Base-by-base conservation (phyloP, 805 yeast genomes). In the Wickerhamiella cacticola region DNA sequence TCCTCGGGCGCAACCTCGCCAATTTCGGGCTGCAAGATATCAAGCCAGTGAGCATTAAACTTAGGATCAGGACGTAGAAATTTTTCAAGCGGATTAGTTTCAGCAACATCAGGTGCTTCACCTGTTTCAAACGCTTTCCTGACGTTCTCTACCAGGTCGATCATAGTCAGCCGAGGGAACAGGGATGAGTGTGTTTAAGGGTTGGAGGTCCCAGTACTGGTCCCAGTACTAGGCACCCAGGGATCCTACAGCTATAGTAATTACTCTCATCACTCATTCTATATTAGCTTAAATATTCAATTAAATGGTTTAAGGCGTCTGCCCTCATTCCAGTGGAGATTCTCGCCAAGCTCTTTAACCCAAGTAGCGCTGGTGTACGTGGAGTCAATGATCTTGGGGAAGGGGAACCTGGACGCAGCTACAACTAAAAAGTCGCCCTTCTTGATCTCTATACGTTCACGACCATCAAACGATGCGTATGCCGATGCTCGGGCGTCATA, bases 401-500 rank as follows among this genome's bases (percentile, higher is more conserved):
- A 92, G 19, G 96, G 94, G 65, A 75, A 89, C 24, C 87, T 84
- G 41, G 92, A 79, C 0, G 96, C 96, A 34, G 78, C 76, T 13
- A 92, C 75, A 0, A 87, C 76, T 28, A 92, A 83, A 57, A 84
- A 87, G 61, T 86, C 92, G 7, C 97, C 96, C 48, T 76, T 78
- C 28, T 68, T 64, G 41, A 92, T 66, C 61, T 92, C 95, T 3
- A 86, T 80, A 36, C 97, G 69, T 19, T 79, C 78, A 55, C 92
- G 79, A 10, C 98, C 98, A 64, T 92, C 98, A 61, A 92, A 92
- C 1, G 96, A 80, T 1, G 94, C 94, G 94, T 95, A 92, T 0
- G 97, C 96, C 0, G 95, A 84, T 4, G 92, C 78, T 46, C 98
- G 68, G 38, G 95, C 80, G 49, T 72, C 74, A 47, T 78, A 67